Percentiles rank a stretch among this genome's conserved stretches.
phyloP scores from a whole-genome alignment of 31 red algal species.

The Odonthalia washingtoniensis region DNA sequence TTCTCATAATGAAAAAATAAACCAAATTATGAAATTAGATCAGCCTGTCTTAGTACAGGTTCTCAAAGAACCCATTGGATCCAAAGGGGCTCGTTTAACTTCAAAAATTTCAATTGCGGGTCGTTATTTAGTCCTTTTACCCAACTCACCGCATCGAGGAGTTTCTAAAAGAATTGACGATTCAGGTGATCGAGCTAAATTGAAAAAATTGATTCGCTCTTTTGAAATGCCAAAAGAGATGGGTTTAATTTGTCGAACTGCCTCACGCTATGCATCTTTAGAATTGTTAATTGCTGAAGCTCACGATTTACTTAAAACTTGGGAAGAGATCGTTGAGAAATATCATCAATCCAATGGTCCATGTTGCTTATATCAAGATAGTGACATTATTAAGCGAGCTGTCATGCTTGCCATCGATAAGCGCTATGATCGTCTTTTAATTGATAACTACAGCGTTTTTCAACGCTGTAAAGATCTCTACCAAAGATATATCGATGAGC shows the following conservation, averaged over 20 bases:
- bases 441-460: constrained; percentile 13
- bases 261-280: background rate
- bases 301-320: constrained; percentile 11
- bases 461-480: constrained; percentile 16
- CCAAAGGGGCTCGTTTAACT: constrained; percentile 31
- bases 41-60: constrained; percentile 37
- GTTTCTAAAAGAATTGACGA: background rate
- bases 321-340: constrained; percentile 17
- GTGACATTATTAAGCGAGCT: background rate
- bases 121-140: constrained; percentile 39
- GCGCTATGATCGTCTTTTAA: background rate
- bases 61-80: constrained; percentile 26
- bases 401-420: background rate
- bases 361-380: constrained; percentile 28
- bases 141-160: background rate
- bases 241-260: constrained; percentile 40
- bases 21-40: background rate
- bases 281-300: constrained; percentile 13
- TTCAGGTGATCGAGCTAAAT: constrained; percentile 13
- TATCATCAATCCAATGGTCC: background rate
- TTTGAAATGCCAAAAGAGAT: constrained; percentile 13
- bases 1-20: no score
- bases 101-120: constrained; percentile 13
- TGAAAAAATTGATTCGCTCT: constrained; percentile 23
- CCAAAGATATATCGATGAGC: background rate